Percentiles rank a stretch among this genome's conserved stretches.
phyloP scores from a whole-genome alignment of 192 early-diverging fungal genomes.

The Coemansia nantahalensis region DNA sequence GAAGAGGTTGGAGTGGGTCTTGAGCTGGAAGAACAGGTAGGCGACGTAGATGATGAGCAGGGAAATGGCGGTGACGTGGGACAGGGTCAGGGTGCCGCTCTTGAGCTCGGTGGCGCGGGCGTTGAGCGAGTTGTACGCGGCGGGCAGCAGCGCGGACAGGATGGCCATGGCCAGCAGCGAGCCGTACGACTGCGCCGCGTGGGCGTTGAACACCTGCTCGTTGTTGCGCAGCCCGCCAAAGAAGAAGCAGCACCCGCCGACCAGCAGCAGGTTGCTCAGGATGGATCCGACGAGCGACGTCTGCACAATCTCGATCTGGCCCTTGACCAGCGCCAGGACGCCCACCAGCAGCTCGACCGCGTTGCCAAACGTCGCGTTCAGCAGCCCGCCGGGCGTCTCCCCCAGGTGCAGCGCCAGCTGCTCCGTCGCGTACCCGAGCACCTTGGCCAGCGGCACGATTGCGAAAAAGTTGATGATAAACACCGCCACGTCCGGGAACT shows the following conservation, averaged over 20 bases:
- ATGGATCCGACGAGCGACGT: conserved; percentile 88
- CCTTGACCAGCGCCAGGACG: conserved; percentile 75
- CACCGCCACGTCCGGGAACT: conserved; percentile 63
- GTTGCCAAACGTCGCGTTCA: conserved; percentile 83
- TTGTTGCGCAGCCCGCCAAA: conserved; percentile 76
- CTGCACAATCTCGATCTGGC: conserved; percentile 80
- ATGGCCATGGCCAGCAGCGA: conserved; percentile 65
- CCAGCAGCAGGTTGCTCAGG: conserved; percentile 82
- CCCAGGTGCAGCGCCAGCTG: conserved; percentile 61
- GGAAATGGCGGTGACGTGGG: conserved; percentile 65
- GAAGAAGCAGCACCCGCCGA: conserved; percentile 85
- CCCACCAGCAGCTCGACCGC: conserved; percentile 84
- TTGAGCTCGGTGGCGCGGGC: conserved; percentile 44
- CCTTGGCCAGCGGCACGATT: conserved; percentile 87
- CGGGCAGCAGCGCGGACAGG: conserved; percentile 67
- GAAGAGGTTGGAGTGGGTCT: conserved; percentile 72
- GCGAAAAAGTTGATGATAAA: conserved; percentile 91
- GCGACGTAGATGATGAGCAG: conserved; percentile 66
- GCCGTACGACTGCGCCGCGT: conserved; percentile 74
- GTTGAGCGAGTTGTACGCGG: conserved; percentile 59
- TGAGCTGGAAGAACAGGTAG: conserved; percentile 71
- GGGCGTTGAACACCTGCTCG: conserved; percentile 66
- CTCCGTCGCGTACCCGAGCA: conserved; percentile 74
- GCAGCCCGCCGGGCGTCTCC: conserved; percentile 75
- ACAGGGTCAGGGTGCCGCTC: conserved; percentile 57